Evolutionary conservation across 345 rosid species (phyloP).

Genomic region (Ceriops tagal): DNA sequence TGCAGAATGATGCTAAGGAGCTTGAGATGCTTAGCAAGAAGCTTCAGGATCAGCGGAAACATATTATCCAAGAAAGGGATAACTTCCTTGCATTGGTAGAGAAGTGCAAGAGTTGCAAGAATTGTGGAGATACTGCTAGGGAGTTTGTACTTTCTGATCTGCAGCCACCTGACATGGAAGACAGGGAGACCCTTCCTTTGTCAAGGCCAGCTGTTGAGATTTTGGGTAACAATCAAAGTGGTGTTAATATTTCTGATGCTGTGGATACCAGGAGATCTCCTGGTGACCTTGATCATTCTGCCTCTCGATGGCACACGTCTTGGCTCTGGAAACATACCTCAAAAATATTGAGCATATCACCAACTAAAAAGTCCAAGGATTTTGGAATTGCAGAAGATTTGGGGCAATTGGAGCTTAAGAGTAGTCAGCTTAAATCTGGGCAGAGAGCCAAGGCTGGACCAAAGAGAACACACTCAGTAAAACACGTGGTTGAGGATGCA

Average conservation of each 20-base stretch:
- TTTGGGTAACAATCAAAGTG: conserved; percentile 30
- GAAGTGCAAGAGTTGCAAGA: conserved; percentile 50
- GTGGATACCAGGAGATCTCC: conserved; percentile 32
- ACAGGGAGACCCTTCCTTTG: conserved; percentile 29
- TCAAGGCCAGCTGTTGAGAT: conserved; percentile 29
- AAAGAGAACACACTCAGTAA: conserved; percentile 43
- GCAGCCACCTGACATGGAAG: conserved; percentile 44
- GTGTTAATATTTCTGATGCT: conserved; percentile 28
- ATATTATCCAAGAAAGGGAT: conserved; percentile 43
- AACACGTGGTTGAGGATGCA: conserved; percentile 58
- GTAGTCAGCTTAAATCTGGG: conserved; percentile 37
- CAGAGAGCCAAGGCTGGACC: conserved; percentile 48
- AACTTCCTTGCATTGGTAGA: conserved; percentile 60
- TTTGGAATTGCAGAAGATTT: conserved; percentile 47
- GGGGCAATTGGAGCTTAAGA: conserved; percentile 50
- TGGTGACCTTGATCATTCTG: conserved; percentile 34
- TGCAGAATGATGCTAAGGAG: conserved; percentile 60
- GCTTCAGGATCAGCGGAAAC: conserved; percentile 52
- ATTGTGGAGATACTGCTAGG: conserved; percentile 53
- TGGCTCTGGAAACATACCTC: conserved; percentile 62
- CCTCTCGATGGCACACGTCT: conserved; percentile 46
- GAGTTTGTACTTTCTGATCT: conserved; percentile 59
- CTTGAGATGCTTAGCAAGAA: conserved; percentile 54
- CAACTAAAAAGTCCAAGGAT: conserved; percentile 44
- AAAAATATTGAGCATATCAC: conserved; percentile 56